These are phyloP conservation scores for Penicillium oxalicum DNA, from an alignment of 2,329 filamentous ascomycete species.

Conservation along the genomic window DNA sequence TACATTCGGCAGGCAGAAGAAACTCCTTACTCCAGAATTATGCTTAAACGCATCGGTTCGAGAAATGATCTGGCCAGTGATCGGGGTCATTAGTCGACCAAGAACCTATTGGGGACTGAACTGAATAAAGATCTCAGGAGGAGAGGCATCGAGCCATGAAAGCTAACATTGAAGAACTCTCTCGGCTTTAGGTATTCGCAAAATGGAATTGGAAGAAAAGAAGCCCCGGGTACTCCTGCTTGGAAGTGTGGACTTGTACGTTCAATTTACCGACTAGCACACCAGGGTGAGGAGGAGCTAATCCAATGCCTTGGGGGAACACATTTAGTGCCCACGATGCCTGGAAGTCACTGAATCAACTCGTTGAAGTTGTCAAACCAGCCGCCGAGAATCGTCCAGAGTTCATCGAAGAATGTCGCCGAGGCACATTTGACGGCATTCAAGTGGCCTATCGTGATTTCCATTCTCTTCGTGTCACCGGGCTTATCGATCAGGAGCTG, in stretches of 20 bases:
- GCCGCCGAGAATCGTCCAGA: conserved; percentile 56
- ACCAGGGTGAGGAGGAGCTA: no score
- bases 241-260: conserved; percentile 59
- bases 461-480: conserved; percentile 57
- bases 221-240: conserved; percentile 59
- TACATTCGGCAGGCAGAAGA: no score
- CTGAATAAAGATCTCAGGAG: no score
- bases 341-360: conserved; percentile 55
- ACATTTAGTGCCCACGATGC: conserved; percentile 50
- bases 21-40: no score
- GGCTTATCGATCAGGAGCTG: conserved; percentile 65
- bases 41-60: no score
- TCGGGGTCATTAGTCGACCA: no score
- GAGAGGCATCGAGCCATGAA: no score
- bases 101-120: no score
- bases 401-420: conserved; percentile 63
- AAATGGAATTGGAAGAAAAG: conserved; percentile 20
- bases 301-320: background rate
- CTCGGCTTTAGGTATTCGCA: no score
- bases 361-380: conserved; percentile 62
- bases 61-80: no score
- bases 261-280: conserved; percentile 10
- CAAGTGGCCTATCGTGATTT: conserved; percentile 67
- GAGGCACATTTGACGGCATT: conserved; percentile 61
- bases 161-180: no score